Evolutionary conservation across 768 basidiomycete species (phyloP).

Genomic region (Phallus indusiatus): DNA sequence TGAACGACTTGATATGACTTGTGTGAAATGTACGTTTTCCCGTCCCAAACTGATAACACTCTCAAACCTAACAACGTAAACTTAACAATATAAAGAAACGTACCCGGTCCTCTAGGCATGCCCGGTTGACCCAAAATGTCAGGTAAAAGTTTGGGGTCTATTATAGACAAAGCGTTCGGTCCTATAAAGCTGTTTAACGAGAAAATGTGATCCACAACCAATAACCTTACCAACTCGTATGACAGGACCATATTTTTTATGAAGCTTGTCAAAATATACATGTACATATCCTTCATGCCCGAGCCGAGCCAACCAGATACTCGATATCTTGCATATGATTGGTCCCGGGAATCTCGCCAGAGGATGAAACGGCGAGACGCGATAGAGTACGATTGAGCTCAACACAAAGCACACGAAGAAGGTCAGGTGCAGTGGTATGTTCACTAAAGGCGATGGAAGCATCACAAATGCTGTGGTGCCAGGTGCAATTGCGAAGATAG

Average conservation of each 20-base stretch:
- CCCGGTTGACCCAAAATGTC: neutral
- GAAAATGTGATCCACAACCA: neutral
- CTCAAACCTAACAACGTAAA: no score
- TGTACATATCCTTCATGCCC: conserved; percentile 15
- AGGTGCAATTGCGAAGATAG: neutral
- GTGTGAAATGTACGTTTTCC: no score
- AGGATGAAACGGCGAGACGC: conserved; percentile 29
- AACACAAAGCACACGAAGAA: neutral
- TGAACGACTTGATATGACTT: no score
- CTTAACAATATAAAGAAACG: neutral
- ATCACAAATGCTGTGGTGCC: neutral
- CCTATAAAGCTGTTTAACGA: conserved; percentile 17
- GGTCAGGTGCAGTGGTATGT: conserved; percentile 8
- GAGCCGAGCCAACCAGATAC: conserved; percentile 19
- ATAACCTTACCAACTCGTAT: conserved; percentile 23
- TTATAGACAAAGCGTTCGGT: conserved; percentile 29
- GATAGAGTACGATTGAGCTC: conserved; percentile 24
- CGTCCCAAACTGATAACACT: no score
- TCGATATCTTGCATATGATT: conserved; percentile 20
- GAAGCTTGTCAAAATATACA: conserved; percentile 17
- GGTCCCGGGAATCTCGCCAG: conserved; percentile 30
- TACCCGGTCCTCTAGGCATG: neutral
- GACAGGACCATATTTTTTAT: conserved; percentile 23
- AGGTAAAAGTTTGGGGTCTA: neutral
- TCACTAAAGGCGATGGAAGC: neutral